Conservation (phyloP, 2,329 filamentous ascomycete genomes). For the Alternaria ventricosa region DNA sequence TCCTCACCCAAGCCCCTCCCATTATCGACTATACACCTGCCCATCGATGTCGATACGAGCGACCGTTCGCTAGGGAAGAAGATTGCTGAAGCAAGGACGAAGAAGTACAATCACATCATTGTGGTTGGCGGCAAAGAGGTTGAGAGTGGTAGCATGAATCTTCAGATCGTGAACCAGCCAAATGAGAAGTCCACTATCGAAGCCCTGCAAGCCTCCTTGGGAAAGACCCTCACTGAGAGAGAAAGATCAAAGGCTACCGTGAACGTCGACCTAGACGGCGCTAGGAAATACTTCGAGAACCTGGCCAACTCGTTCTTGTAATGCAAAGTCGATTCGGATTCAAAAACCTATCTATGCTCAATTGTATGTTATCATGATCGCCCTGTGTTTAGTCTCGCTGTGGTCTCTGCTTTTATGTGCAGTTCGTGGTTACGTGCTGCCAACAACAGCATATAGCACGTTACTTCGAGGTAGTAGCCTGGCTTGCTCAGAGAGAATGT, state of each 20-base stretch:
- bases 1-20: slow-evolving; percentile 48
- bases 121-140: slow-evolving; percentile 65
- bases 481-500: too few relatives aligned
- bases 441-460: neutral
- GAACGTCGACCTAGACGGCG: slow-evolving; percentile 23
- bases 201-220: slow-evolving; percentile 44
- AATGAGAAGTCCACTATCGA: slow-evolving; percentile 31
- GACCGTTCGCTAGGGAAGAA: slow-evolving; percentile 70
- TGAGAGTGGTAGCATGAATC: slow-evolving; percentile 27
- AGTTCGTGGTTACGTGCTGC: neutral
- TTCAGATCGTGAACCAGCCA: slow-evolving; percentile 50
- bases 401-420: neutral
- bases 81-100: slow-evolving; percentile 71
- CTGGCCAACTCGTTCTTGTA: slow-evolving; percentile 38
- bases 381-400: neutral
- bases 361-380: neutral
- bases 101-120: slow-evolving; percentile 76
- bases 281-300: slow-evolving; percentile 40
- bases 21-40: slow-evolving; percentile 65
- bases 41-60: slow-evolving; percentile 74
- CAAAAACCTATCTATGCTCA: neutral
- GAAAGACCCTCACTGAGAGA: slow-evolving; percentile 16
- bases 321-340: neutral
- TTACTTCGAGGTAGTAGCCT: too few relatives aligned
- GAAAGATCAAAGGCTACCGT: slow-evolving; percentile 23